Evolutionary conservation across 345 rosid genomes (phyloP).

Genomic region (Clausena lansium): DNA sequence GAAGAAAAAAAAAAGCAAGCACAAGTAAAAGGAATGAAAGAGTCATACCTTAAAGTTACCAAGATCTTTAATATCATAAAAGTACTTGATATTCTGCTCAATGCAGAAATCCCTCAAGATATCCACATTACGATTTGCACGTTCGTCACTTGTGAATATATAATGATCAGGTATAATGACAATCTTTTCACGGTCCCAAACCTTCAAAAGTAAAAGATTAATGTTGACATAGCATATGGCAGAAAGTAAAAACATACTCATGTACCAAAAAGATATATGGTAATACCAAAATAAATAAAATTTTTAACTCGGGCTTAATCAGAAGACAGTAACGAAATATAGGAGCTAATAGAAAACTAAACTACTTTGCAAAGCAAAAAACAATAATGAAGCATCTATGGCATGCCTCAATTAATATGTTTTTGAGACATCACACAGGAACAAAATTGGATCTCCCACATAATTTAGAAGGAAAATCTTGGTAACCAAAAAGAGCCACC

Average conservation of each 20-base stretch:
- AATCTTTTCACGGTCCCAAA: constrained; percentile 95
- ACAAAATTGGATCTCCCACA: background rate
- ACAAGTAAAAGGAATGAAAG: constrained; percentile 5
- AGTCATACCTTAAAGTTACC: constrained; percentile 71
- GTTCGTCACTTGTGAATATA: constrained; percentile 87
- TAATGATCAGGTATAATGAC: constrained; percentile 97
- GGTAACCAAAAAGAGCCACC: background rate
- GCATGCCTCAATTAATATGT: background rate
- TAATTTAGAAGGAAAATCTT: background rate
- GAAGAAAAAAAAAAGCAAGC: background rate
- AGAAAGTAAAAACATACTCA: background rate
- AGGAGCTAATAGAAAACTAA: background rate
- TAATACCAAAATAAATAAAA: background rate
- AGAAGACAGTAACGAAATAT: background rate
- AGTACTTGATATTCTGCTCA: constrained; percentile 90
- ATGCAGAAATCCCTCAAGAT: constrained; percentile 86
- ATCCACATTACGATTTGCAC: constrained; percentile 94
- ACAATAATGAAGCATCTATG: background rate
- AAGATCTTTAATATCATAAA: constrained; percentile 91
- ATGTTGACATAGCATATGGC: background rate
- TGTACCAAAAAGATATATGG: background rate
- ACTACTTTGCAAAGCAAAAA: background rate
- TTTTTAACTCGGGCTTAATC: background rate
- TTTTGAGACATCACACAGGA: background rate
- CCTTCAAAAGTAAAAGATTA: constrained; percentile 42